A percentile compares a stretch with the other conserved stretches of the same genome.
phyloP scores from a whole-genome alignment of 352 stramenopile genomes.

The Phytophthora constricta region DNA sequence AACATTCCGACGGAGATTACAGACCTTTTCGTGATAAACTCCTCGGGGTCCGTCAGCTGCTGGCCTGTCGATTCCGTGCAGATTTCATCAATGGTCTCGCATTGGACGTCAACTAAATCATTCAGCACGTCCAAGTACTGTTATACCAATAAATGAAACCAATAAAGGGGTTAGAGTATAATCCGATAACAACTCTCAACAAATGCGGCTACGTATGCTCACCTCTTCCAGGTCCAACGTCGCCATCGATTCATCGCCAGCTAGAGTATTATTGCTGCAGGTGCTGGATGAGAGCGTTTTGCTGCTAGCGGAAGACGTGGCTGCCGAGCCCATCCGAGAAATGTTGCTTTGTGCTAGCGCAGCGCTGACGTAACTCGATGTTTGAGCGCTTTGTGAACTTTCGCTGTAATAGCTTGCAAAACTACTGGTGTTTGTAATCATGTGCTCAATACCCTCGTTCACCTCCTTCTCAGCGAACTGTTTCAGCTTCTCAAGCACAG shows the following conservation, averaged over 20 bases:
- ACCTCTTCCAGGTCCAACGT: slow-evolving; percentile 20
- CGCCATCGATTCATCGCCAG: slow-evolving; percentile 5
- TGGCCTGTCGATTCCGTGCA: slow-evolving; percentile 17
- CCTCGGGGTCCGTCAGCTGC: slow-evolving; percentile 13
- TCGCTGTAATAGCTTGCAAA: slow-evolving; percentile 3
- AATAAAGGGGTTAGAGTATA: too few species aligned
- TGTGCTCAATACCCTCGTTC: slow-evolving; percentile 2
- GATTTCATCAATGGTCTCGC: slow-evolving; percentile 19
- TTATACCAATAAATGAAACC: too few species aligned
- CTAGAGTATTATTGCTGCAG: slow-evolving; percentile 16
- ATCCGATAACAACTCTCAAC: background rate
- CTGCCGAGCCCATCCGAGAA: slow-evolving; percentile 1
- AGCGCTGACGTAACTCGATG: background rate
- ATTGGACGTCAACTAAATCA: slow-evolving; percentile 17
- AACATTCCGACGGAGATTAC: background rate
- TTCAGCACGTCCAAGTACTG: slow-evolving; percentile 22
- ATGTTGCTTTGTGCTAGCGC: background rate
- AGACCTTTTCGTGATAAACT: slow-evolving; percentile 23
- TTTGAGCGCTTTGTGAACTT: background rate
- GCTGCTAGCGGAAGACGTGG: slow-evolving; percentile 11
- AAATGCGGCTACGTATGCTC: background rate
- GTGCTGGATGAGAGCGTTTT: slow-evolving; percentile 18
- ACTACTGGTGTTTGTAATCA: slow-evolving; percentile 3
- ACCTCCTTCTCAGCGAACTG: slow-evolving; percentile 19
- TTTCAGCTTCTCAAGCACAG: slow-evolving; percentile 24